A percentile compares a stretch with the other conserved stretches of the same genome.
Evolutionary conservation across 352 stramenopile species (phyloP).

Genomic region (Blastocystis hominis): DNA sequence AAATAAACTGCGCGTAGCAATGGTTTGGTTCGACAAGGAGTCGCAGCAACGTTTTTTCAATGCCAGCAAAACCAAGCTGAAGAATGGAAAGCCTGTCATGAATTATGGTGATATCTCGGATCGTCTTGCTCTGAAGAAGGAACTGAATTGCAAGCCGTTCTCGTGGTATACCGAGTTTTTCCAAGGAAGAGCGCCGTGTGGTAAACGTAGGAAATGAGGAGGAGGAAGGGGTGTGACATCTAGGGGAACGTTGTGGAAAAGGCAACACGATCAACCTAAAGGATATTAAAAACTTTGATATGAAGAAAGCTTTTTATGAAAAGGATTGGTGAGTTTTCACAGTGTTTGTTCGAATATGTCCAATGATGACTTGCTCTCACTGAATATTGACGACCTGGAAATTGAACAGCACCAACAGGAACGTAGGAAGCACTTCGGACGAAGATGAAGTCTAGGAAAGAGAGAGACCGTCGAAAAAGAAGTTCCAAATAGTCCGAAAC

Average conservation of each 20-base stretch:
- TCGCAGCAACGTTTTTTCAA: neutral
- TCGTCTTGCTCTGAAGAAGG: slow-evolving; percentile 37
- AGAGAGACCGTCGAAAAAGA: neutral
- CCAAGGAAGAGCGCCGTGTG: slow-evolving; percentile 21
- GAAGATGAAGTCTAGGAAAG: neutral
- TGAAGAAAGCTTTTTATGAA: slow-evolving; percentile 6
- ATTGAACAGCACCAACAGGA: neutral
- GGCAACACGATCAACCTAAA: neutral
- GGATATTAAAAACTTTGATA: neutral
- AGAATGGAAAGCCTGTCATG: neutral
- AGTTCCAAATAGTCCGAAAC: neutral
- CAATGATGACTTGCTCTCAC: neutral
- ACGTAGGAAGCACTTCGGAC: neutral
- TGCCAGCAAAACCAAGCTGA: neutral
- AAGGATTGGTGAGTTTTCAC: neutral
- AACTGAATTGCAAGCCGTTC: slow-evolving; percentile 33
- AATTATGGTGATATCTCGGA: slow-evolving; percentile 42
- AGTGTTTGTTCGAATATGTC: neutral
- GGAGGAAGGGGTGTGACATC: neutral
- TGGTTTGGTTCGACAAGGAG: slow-evolving; percentile 5
- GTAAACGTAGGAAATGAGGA: neutral
- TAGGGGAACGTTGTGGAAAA: slow-evolving; percentile 17
- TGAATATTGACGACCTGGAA: neutral
- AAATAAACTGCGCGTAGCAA: slow-evolving; percentile 36
- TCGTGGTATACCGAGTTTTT: slow-evolving; percentile 49